Percentiles rank a stretch among this genome's conserved stretches.
Conservation (phyloP, 192 early-diverging fungal species). For the Phycomyces blakesleeanus region DNA sequence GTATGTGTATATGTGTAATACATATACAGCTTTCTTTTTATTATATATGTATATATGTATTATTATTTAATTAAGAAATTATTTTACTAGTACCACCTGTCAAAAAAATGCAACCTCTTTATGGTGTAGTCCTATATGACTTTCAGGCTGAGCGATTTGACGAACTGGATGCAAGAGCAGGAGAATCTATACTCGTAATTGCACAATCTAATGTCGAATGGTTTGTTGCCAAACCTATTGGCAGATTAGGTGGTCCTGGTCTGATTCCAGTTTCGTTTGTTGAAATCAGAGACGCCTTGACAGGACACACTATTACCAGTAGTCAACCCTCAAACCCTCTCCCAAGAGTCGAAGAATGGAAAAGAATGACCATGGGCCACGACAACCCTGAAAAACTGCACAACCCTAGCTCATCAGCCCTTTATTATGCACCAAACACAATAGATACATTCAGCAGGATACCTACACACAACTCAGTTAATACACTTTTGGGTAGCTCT, state of each 20-base stretch:
- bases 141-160: constrained; percentile 64
- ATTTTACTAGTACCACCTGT: constrained; percentile 6
- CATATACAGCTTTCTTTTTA: too few relatives aligned
- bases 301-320: constrained; percentile 54
- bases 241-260: constrained; percentile 54
- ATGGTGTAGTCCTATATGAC: constrained; percentile 65
- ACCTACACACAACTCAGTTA: too few relatives aligned
- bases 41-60: too few relatives aligned
- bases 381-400: constrained; percentile 15
- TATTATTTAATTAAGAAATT: too few relatives aligned
- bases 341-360: constrained; percentile 54
- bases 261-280: constrained; percentile 73
- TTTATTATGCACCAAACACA: too few relatives aligned
- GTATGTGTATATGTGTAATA: too few relatives aligned
- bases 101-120: constrained; percentile 34
- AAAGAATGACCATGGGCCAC: constrained; percentile 44
- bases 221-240: constrained; percentile 65
- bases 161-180: constrained; percentile 57
- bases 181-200: constrained; percentile 66
- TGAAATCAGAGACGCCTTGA: constrained; percentile 58
- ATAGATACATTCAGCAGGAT: too few relatives aligned
- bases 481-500: too few relatives aligned
- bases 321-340: constrained; percentile 37
- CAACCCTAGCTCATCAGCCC: too few relatives aligned
- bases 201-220: constrained; percentile 72